Base-by-base conservation (phyloP, 1,139 yeast species). In the Nakaseomyces bracarensis region DNA sequence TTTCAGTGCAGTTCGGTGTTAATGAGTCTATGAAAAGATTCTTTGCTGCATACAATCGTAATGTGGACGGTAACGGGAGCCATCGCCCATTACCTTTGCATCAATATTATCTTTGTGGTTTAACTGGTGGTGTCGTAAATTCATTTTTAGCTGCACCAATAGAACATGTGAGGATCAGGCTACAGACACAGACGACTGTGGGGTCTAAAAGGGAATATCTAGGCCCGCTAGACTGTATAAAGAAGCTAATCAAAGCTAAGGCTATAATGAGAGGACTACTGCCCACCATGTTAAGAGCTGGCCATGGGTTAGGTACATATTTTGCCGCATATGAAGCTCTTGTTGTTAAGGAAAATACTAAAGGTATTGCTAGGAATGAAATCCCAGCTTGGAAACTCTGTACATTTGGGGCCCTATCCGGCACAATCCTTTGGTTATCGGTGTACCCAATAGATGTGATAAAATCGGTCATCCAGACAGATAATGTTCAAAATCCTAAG, bases 1-100 rank as follows among this genome's bases (percentile, higher is more conserved):
- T 87, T 15, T 84, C 95, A 3, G 82, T 87, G 36, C 86, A 79
- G 55, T 81, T 81, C 58, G 91, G 96, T 36, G 95, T 86, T 31
- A 89, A 89, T 59, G 97, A 91, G 61, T 84, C 73, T 55, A 86
- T 89, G 96, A 91, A 91, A 65, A 72, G 97, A 54, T 67, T 63
- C 41, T 60, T 60, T 46, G 34, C 35, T 11, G 15, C 30, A 18
- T 22, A 16, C 15, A 40, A 43, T 27, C 15, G 30, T n/a, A 22
- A 15, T n/a, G n/a, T 16, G 10, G 40, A 26, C 6, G 36, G 25
- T 6, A 20, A 18, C n/a, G 15, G 13, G 5, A 19, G 36, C 2
- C 35, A 47, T 3, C 61, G 63, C 27, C 65, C 71, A 3, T 65
- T 73, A 46, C 58, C 68, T 27, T 67, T 73, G 41, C 45, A 61